phyloP scores from a whole-genome alignment of 441 rosid genomes.

The Euphorbia schlechtendalii region DNA sequence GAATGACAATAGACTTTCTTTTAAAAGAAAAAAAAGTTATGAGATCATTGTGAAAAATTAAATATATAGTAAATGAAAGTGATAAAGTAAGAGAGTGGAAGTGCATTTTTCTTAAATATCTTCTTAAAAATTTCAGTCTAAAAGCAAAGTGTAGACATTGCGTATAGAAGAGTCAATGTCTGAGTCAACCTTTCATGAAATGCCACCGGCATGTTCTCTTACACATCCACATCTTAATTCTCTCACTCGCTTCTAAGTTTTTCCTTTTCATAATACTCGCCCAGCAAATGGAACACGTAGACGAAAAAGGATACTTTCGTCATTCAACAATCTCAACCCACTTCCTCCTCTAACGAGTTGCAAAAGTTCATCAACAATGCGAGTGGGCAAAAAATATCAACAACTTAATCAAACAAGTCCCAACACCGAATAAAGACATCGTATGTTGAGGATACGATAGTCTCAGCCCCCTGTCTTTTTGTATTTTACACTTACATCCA shows the following conservation, averaged over 20 bases:
- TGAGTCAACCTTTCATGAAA: constrained; percentile 39
- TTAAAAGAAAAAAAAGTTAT: too few relatives aligned
- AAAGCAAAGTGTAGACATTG: constrained; percentile 28
- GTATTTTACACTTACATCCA: constrained; percentile 7
- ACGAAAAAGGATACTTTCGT: neutral
- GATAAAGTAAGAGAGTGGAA: too few relatives aligned
- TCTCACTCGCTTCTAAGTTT: neutral
- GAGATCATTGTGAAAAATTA: too few relatives aligned
- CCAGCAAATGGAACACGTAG: neutral
- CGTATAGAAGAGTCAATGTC: constrained; percentile 43
- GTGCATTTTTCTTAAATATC: too few relatives aligned
- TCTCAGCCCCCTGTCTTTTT: constrained; percentile 15
- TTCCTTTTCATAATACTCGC: too few relatives aligned
- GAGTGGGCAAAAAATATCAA: too few relatives aligned
- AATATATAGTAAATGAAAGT: too few relatives aligned
- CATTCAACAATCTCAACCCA: neutral
- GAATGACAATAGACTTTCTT: too few relatives aligned
- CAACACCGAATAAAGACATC: constrained; percentile 28
- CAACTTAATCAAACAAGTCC: constrained; percentile 19
- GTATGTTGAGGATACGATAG: constrained; percentile 31
- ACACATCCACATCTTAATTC: neutral
- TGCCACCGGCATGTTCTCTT: constrained; percentile 27
- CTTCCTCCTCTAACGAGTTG: neutral
- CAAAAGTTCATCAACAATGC: neutral
- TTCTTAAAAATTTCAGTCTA: too few relatives aligned